These are phyloP conservation scores for Ulmus americana DNA, from an alignment of 331 rosid species.

Conservation along the genomic window DNA sequence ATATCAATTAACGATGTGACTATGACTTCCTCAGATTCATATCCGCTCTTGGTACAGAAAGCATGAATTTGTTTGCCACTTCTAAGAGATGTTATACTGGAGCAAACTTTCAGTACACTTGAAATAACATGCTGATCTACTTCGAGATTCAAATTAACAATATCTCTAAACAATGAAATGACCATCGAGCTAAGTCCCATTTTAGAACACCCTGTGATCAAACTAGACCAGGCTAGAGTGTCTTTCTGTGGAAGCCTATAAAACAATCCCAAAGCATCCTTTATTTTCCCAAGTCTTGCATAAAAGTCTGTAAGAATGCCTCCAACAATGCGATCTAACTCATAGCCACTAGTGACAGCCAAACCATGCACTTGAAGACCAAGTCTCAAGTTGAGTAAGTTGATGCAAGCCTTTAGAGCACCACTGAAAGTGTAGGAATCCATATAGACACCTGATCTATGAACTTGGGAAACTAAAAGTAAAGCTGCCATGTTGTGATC, in stretches of 20 bases:
- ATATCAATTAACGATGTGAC: slow-evolving; percentile 65
- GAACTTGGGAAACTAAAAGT: slow-evolving; percentile 37
- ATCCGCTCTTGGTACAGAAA: slow-evolving; percentile 63
- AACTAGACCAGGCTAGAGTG: slow-evolving; percentile 71
- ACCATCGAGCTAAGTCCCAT: slow-evolving; percentile 45
- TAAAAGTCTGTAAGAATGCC: slow-evolving; percentile 64
- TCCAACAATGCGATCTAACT: slow-evolving; percentile 59
- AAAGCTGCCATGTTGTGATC: slow-evolving; percentile 41
- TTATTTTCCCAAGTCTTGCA: slow-evolving; percentile 46
- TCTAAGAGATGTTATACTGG: slow-evolving; percentile 52
- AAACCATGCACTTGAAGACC: slow-evolving; percentile 73
- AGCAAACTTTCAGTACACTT: slow-evolving; percentile 54
- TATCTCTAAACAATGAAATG: slow-evolving; percentile 50
- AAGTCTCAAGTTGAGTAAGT: slow-evolving; percentile 38
- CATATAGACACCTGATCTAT: slow-evolving; percentile 43
- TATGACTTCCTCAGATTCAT: slow-evolving; percentile 53
- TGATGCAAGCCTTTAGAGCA: slow-evolving; percentile 61
- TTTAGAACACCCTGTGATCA: slow-evolving; percentile 67
- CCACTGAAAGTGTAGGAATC: slow-evolving; percentile 64
- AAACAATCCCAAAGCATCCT: slow-evolving; percentile 51
- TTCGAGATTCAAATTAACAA: slow-evolving; percentile 44
- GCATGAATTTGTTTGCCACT: slow-evolving; percentile 75
- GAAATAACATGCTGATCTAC: slow-evolving; percentile 71
- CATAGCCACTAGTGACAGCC: slow-evolving; percentile 54
- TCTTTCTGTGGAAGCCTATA: slow-evolving; percentile 63